A percentile compares a stretch with the other conserved stretches of the same genome.
These are phyloP conservation scores for Eucalyptus grandis DNA, from an alignment of 345 rosid species.

Conservation along the genomic window DNA sequence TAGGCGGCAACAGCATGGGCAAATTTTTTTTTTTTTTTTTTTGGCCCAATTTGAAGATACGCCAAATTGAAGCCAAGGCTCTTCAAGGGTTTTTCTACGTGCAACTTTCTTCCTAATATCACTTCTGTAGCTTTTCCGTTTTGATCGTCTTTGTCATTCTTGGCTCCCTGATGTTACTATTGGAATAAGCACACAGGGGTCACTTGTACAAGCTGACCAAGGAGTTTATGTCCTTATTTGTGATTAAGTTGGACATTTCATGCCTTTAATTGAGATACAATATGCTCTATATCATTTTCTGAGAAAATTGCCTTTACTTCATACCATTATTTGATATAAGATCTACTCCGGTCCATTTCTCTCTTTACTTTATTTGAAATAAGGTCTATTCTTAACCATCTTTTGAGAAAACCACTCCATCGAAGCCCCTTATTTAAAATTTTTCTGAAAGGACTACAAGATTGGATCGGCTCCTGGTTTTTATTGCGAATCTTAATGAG, in stretches of 20 bases:
- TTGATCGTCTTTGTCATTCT: not conserved
- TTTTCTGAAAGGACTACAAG: no score
- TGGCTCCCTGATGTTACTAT: not conserved
- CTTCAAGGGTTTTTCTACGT: not conserved
- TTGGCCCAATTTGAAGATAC: not conserved
- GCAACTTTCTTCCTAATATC: not conserved
- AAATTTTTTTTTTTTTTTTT: not conserved
- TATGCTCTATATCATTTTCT: not conserved
- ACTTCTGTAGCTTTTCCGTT: not conserved
- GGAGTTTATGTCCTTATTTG: not conserved
- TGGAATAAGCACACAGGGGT: not conserved
- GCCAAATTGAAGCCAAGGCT: not conserved
- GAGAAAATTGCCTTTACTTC: not conserved
- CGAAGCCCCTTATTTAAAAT: no score
- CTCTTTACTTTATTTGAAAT: not conserved
- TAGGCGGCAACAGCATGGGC: not conserved
- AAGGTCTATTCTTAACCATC: not conserved
- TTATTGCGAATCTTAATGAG: no score
- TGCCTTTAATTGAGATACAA: not conserved
- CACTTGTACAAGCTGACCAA: rapidly evolving
- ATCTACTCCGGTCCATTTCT: not conserved
- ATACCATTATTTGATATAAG: not conserved
- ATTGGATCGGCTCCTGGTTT: rapidly evolving
- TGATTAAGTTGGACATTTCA: not conserved
- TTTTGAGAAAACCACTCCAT: not conserved